These are phyloP conservation scores for Hysterangium stoloniferum DNA, from an alignment of 768 basidiomycete species.

Conservation along the genomic window DNA sequence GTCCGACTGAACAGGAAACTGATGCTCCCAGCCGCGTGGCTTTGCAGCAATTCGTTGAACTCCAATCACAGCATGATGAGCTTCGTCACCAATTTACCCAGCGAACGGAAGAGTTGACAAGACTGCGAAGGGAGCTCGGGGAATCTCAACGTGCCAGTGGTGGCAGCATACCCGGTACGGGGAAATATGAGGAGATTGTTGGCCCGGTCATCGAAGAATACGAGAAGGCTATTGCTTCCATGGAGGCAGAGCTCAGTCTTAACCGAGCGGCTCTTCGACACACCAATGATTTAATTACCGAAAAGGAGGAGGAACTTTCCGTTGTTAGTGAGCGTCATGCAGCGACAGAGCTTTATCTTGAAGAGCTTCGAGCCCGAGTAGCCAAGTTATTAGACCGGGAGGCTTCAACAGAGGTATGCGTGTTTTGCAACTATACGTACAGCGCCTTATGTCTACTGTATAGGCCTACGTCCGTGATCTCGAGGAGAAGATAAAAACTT, in stretches of 20 bases:
- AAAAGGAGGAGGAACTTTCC: slow-evolving; percentile 77
- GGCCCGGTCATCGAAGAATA: slow-evolving; percentile 98
- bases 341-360: slow-evolving; percentile 78
- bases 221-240: slow-evolving; percentile 90
- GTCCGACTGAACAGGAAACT: slow-evolving; percentile 19
- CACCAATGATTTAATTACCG: slow-evolving; percentile 88
- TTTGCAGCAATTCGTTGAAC: slow-evolving; percentile 70
- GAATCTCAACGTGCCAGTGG: slow-evolving; percentile 59
- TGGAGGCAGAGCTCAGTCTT: slow-evolving; percentile 87
- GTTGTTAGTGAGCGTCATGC: slow-evolving; percentile 60
- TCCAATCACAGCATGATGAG: slow-evolving; percentile 82
- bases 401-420: slow-evolving; percentile 77
- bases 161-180: slow-evolving; percentile 60
- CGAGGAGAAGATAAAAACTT: slow-evolving; percentile 83
- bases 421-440: slow-evolving; percentile 1
- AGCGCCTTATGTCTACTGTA: slow-evolving; percentile 15
- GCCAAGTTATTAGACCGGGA: slow-evolving; percentile 84
- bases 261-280: slow-evolving; percentile 81
- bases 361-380: slow-evolving; percentile 74
- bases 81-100: slow-evolving; percentile 79
- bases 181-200: slow-evolving; percentile 85
- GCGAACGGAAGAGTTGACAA: slow-evolving; percentile 80
- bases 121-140: slow-evolving; percentile 70
- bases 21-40: slow-evolving; percentile 63
- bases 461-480: slow-evolving; percentile 91